These are phyloP conservation scores for Lignosus rhinocerotis DNA, from an alignment of 1,284 basidiomycete species.

Conservation along the genomic window DNA sequence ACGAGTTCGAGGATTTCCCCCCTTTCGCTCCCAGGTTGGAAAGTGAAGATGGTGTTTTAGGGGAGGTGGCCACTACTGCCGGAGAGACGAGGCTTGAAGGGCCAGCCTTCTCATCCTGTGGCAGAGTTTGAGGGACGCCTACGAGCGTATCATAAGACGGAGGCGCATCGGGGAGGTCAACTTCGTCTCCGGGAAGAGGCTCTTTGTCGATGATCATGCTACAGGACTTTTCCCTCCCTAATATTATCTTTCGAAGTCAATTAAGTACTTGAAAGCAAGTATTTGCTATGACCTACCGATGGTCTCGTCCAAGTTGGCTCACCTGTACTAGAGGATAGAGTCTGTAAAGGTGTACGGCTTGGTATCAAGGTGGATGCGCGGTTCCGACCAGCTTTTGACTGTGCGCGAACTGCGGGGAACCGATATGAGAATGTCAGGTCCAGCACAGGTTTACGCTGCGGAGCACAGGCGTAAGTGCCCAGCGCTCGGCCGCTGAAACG, in stretches of 20 bases:
- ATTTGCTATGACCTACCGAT: too few species aligned
- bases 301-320: too few species aligned
- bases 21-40: background rate
- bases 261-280: background rate
- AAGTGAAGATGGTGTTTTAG: slow-evolving; percentile 5
- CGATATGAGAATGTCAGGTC: too few species aligned
- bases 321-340: too few species aligned
- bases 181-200: slow-evolving; percentile 31
- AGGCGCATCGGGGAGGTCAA: slow-evolving; percentile 31
- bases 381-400: background rate
- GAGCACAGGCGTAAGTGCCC: too few species aligned
- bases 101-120: slow-evolving; percentile 16
- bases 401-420: background rate
- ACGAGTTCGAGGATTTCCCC: slow-evolving; percentile 15
- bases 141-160: slow-evolving; percentile 33
- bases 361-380: too few species aligned
- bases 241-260: background rate
- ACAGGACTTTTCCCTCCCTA: too few species aligned
- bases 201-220: slow-evolving; percentile 33
- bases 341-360: too few species aligned
- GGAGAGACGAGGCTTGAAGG: background rate
- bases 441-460: too few species aligned
- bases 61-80: background rate
- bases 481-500: too few species aligned
- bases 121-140: slow-evolving; percentile 5